Percentiles rank a stretch among this genome's conserved stretches.
Evolutionary conservation across 352 stramenopile genomes (phyloP).

Genomic region (Achlya hypogyna): DNA sequence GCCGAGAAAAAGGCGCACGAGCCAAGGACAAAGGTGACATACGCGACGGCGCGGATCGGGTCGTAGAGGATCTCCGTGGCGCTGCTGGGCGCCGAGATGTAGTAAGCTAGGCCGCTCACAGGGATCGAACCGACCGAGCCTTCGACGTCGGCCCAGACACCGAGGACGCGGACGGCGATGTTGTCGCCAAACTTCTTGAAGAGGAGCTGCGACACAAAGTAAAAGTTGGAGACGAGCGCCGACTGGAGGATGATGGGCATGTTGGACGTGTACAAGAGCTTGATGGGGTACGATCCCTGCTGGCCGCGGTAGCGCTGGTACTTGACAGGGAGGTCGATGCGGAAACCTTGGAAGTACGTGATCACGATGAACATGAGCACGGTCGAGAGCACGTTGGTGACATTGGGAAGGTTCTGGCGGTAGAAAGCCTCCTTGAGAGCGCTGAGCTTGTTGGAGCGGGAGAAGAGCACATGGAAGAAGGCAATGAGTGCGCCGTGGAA

Average conservation of each 20-base stretch:
- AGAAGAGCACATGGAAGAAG: constrained; percentile 98
- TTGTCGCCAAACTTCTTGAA: constrained; percentile 99
- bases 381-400: constrained; percentile 98
- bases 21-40: constrained; percentile 98
- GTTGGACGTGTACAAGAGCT: constrained; percentile 99
- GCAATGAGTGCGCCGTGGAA: constrained; percentile 99
- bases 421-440: constrained; percentile 98
- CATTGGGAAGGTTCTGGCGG: constrained; percentile 98
- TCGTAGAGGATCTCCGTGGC: constrained; percentile 97
- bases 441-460: constrained; percentile 94
- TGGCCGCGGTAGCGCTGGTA: constrained; percentile 98
- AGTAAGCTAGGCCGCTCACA: constrained; percentile 95
- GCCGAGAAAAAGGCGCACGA: constrained; percentile 99
- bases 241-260: constrained; percentile 99
- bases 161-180: constrained; percentile 96
- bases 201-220: constrained; percentile 99
- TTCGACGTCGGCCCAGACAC: constrained; percentile 97
- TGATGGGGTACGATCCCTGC: constrained; percentile 99
- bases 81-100: constrained; percentile 94
- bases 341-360: constrained; percentile 99
- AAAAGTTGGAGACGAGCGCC: constrained; percentile 97
- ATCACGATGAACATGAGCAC: constrained; percentile 98
- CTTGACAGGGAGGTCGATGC: constrained; percentile 89
- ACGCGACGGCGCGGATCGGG: constrained; percentile 97
- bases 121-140: constrained; percentile 91